Evolutionary conservation across 495 filamentous ascomycete genomes (phyloP), one percentile per base, ranked within the genome.

Genomic region (Penicillium psychrofluorescens): DNA sequence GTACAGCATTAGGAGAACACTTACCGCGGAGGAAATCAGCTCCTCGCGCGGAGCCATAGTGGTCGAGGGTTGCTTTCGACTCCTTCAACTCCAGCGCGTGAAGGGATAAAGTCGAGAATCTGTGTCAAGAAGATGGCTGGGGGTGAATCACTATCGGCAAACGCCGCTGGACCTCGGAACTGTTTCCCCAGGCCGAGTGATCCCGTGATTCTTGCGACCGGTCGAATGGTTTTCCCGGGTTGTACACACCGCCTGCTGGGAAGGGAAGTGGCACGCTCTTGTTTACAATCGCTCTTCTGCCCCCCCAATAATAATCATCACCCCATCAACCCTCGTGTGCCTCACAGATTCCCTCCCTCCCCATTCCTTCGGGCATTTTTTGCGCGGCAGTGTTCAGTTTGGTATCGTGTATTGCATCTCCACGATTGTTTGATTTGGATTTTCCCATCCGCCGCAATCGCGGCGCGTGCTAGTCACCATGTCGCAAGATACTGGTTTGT

Each of bases 31-130:
- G 53, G 80, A 68, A 58, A 95, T 82, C 47, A 94, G 67, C 60
- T 94, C 87, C 80, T 94, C 88, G 48, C 88, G 85, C 38, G 57
- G 57, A 56, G 83, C 70, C 85, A 90, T 90, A 45, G 43, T 77
- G 59, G 45, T 49, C 40, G 46, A 42, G 58, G 48, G 47, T 49
- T 30, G 44, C 45, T 45, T 31, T 22, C 22, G 4, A 22, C 22
- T 22, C 22, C 4, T 3, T 22, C 22, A 22, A 6, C 22, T 22
- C 22, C 22, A 22, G 22, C 22, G 22, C 22, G 35, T 43, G 35
- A 35, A 40, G 49, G 30, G 45, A 47, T 52, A 48, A 2, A 48
- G 37, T 35, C 43, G 39, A 29, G 33, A 53, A 43, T n/a, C n/a
- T 46, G 36, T 34, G 32, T 11, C 46, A 15, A 43, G 34, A 46